These are phyloP conservation scores for Cutaneotrichosporon dermatis DNA, from an alignment of 1,284 basidiomycete genomes.

Conservation along the genomic window DNA sequence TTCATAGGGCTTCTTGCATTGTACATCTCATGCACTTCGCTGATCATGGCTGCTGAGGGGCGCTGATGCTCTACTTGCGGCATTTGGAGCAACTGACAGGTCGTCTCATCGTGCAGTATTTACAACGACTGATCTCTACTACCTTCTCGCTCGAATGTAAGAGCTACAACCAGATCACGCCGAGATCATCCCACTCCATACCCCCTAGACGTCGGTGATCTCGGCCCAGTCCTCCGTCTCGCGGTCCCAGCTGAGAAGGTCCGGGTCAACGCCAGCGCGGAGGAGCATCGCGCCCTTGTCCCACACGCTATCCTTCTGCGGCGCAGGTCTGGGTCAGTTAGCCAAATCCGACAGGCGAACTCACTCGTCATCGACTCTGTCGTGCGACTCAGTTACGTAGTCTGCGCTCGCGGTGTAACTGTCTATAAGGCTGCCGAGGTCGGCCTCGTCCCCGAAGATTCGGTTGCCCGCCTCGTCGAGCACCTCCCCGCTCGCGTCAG, in stretches of 20 bases:
- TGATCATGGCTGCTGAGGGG: background rate
- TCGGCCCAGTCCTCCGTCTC: conserved; percentile 39
- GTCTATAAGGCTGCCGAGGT: background rate
- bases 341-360: background rate
- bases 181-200: too few species aligned
- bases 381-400: too few species aligned
- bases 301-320: conserved; percentile 30
- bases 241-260: conserved; percentile 38
- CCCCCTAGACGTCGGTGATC: conserved; percentile 6
- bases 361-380: background rate
- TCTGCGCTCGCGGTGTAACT: too few species aligned
- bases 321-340: background rate
- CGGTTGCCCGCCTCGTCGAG: conserved; percentile 31
- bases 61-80: conserved; percentile 11
- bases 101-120: too few species aligned
- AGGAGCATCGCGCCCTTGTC: conserved; percentile 37
- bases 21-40: too few species aligned
- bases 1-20: too few species aligned
- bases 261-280: conserved; percentile 38
- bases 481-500: conserved; percentile 28
- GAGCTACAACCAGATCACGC: too few species aligned
- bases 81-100: too few species aligned
- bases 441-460: conserved; percentile 15
- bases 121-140: too few species aligned
- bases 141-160: too few species aligned